A percentile compares a stretch with the other conserved stretches of the same genome.
phyloP scores from a whole-genome alignment of 78 protist species.

The Mantamonas sphyraenae region DNA sequence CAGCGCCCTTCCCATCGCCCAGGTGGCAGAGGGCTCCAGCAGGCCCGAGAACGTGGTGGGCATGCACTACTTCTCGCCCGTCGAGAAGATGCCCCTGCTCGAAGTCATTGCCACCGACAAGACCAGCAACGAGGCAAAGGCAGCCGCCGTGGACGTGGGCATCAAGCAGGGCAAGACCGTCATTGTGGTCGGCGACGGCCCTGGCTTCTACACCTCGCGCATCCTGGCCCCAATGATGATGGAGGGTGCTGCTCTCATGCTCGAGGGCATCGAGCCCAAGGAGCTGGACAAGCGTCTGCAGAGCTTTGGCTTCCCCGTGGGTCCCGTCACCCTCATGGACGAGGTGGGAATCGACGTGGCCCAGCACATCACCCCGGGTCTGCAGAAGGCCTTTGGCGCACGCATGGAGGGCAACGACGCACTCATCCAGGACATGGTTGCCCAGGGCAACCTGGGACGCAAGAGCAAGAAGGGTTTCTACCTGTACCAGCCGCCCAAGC shows the following conservation, averaged over 20 bases:
- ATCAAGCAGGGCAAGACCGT: constrained; percentile 65
- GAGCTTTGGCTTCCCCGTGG: constrained; percentile 73
- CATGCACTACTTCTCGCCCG: constrained; percentile 88
- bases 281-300: constrained; percentile 35
- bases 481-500: not conserved
- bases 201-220: constrained; percentile 73
- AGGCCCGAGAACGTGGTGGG: constrained; percentile 60
- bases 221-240: constrained; percentile 47
- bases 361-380: constrained; percentile 17
- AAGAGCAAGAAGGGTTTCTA: constrained; percentile 62
- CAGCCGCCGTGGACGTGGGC: constrained; percentile 47
- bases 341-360: constrained; percentile 81
- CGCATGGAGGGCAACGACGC: constrained; percentile 18
- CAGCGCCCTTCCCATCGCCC: constrained; percentile 60
- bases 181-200: constrained; percentile 68
- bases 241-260: constrained; percentile 41
- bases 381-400: constrained; percentile 11
- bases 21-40: constrained; percentile 42
- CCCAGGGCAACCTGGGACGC: constrained; percentile 37
- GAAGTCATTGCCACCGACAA: constrained; percentile 52
- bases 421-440: constrained; percentile 16
- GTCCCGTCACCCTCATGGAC: constrained; percentile 61
- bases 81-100: constrained; percentile 69
- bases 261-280: constrained; percentile 13
- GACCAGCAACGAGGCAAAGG: constrained; percentile 26